Conservation (phyloP, 805 yeast genomes). For the Millerago galiae region DNA sequence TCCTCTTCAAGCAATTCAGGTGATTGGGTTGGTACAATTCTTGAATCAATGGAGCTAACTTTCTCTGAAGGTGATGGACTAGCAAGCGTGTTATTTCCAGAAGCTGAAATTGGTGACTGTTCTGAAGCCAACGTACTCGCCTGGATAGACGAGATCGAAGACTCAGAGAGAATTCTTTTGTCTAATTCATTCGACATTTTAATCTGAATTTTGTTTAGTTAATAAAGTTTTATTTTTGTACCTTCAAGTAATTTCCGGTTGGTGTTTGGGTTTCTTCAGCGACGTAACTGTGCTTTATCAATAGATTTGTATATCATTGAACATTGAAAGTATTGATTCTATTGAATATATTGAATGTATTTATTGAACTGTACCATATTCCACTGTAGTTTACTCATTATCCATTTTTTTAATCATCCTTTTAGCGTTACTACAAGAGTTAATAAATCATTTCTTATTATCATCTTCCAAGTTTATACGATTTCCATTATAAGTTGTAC, state of each 20-base stretch:
- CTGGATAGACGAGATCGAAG: slow-evolving; percentile 3
- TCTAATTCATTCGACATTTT: slow-evolving; percentile 1
- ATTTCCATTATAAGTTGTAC: slow-evolving; percentile 54
- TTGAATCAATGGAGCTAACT: background rate
- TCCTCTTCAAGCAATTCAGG: slow-evolving; percentile 41
- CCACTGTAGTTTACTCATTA: no score
- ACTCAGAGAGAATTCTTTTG: slow-evolving; percentile 3
- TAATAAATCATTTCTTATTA: background rate
- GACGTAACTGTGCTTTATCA: background rate
- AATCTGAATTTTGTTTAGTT: no score
- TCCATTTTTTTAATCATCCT: no score
- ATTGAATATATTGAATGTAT: no score
- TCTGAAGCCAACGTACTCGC: background rate
- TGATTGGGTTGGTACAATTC: slow-evolving; percentile 24
- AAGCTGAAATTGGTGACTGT: background rate
- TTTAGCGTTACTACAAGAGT: no score
- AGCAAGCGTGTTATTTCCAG: slow-evolving; percentile 1
- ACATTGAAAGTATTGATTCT: no score
- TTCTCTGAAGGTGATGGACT: slow-evolving; percentile 6
- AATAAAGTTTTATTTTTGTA: background rate
- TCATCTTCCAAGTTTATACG: slow-evolving; percentile 47
- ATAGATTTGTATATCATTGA: no score
- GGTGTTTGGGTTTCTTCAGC: background rate
- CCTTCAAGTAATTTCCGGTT: background rate
- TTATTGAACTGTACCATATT: no score